Evolutionary conservation across 208 protist species (phyloP).

Genomic region (Vickermania ingenoplastis): DNA sequence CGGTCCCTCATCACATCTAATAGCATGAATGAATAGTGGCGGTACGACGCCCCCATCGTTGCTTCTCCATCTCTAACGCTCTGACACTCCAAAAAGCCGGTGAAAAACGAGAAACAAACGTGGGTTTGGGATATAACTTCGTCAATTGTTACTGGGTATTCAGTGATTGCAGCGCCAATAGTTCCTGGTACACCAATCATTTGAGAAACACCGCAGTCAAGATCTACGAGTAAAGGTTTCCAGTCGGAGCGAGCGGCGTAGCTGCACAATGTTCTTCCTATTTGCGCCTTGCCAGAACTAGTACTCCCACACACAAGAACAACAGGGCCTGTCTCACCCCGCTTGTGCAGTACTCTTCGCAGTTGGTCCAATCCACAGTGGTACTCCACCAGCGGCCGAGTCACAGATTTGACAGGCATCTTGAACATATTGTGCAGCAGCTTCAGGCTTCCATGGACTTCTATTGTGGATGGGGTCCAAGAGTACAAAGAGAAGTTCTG

Average conservation of each 20-base stretch:
- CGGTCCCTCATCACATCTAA: slow-evolving; percentile 27
- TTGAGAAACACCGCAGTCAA: slow-evolving; percentile 47
- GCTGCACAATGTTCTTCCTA: slow-evolving; percentile 54
- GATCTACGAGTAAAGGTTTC: slow-evolving; percentile 64
- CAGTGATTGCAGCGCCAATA: slow-evolving; percentile 49
- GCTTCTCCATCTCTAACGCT: slow-evolving; percentile 19
- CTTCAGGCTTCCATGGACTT: slow-evolving; percentile 48
- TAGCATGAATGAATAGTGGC: slow-evolving; percentile 44
- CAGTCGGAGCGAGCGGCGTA: slow-evolving; percentile 72
- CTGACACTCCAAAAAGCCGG: slow-evolving; percentile 54
- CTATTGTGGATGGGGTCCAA: slow-evolving; percentile 45
- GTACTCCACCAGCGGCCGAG: slow-evolving; percentile 67
- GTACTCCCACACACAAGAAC: slow-evolving; percentile 61
- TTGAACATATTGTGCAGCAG: slow-evolving; percentile 50
- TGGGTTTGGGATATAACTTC: slow-evolving; percentile 39
- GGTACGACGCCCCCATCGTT: slow-evolving; percentile 42
- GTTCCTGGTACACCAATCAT: slow-evolving; percentile 53
- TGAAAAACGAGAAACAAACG: slow-evolving; percentile 63
- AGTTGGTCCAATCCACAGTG: slow-evolving; percentile 60
- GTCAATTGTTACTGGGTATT: slow-evolving; percentile 62
- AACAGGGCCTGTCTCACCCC: slow-evolving; percentile 32
- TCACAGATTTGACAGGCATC: slow-evolving; percentile 31
- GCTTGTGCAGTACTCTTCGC: slow-evolving; percentile 31
- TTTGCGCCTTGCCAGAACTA: slow-evolving; percentile 23
- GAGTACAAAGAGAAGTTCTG: slow-evolving; percentile 38